Percentiles rank a stretch among this genome's conserved stretches.
phyloP scores from a whole-genome alignment of 2,329 filamentous ascomycete genomes.

The Trichophyton rubrum region DNA sequence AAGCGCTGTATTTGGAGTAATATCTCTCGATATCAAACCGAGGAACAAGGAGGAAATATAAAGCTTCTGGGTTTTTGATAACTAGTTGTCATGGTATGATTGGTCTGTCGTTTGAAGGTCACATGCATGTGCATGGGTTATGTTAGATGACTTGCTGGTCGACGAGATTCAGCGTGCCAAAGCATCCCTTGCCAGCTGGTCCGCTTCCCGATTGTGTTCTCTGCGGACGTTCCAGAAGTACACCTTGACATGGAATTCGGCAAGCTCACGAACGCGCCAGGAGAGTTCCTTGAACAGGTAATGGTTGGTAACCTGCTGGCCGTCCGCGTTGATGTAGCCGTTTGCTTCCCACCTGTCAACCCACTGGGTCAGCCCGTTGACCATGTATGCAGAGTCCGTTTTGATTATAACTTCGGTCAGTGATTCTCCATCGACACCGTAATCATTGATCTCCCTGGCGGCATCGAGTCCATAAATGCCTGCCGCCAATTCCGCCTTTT shows the following conservation, averaged over 20 bases:
- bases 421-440: not conserved
- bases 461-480: conserved; percentile 12
- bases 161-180: not conserved
- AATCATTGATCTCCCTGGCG: conserved; percentile 2
- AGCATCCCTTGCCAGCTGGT: not conserved
- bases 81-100: not conserved
- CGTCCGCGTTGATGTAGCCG: conserved; percentile 18
- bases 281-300: conserved; percentile 15
- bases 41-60: not conserved
- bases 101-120: not conserved
- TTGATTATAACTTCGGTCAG: conserved; percentile 17
- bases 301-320: conserved; percentile 16
- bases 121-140: too few species aligned
- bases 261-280: conserved; percentile 13
- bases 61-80: not conserved
- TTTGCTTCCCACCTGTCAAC: conserved; percentile 23
- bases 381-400: conserved; percentile 26
- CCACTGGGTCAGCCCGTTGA: conserved; percentile 22
- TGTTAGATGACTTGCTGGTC: too few species aligned
- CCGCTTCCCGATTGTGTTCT: conserved; percentile 12
- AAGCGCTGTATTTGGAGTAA: not conserved
- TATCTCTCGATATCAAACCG: not conserved
- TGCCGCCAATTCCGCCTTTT: conserved; percentile 15
- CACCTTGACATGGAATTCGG: conserved; percentile 15
- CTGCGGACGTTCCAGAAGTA: conserved; percentile 20